Percentiles rank a stretch among this genome's conserved stretches.
Conservation (phyloP, 345 rosid genomes). For the Dipteronia sinensis region DNA sequence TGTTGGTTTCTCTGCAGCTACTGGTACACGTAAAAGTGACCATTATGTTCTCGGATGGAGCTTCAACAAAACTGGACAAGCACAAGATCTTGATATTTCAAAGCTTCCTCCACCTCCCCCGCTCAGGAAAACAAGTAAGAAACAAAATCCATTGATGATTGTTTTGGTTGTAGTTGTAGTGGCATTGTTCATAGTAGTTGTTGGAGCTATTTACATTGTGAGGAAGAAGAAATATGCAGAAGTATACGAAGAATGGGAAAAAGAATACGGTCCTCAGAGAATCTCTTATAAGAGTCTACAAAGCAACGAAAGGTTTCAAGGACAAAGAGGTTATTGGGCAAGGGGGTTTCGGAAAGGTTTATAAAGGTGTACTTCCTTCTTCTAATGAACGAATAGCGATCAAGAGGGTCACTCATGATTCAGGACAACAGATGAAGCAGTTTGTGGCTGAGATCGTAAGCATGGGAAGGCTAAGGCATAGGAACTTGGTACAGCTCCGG, state of each 20-base stretch:
- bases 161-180: constrained; percentile 25
- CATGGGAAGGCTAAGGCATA: constrained; percentile 40
- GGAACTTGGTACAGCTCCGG: constrained; percentile 40
- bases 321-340: constrained; percentile 46
- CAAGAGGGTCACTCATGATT: constrained; percentile 50
- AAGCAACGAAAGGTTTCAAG: constrained; percentile 63
- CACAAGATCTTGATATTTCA: constrained; percentile 40
- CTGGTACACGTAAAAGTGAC: constrained; percentile 37
- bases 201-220: constrained; percentile 24
- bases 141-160: constrained; percentile 20
- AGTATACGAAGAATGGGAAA: constrained; percentile 67
- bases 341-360: constrained; percentile 62
- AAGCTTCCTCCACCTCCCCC: constrained; percentile 59
- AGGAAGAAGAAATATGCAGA: constrained; percentile 55
- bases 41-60: constrained; percentile 71
- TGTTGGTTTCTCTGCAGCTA: constrained; percentile 60
- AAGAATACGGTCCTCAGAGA: constrained; percentile 56
- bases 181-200: constrained; percentile 19
- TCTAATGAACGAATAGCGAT: constrained; percentile 52
- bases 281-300: constrained; percentile 50
- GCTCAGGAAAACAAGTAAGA: constrained; percentile 11
- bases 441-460: constrained; percentile 21
- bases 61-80: constrained; percentile 50
- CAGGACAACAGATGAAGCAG: constrained; percentile 55
- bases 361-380: constrained; percentile 51